These are phyloP conservation scores for Alternaria dauci DNA, from an alignment of 2,329 filamentous ascomycete species.

Conservation along the genomic window DNA sequence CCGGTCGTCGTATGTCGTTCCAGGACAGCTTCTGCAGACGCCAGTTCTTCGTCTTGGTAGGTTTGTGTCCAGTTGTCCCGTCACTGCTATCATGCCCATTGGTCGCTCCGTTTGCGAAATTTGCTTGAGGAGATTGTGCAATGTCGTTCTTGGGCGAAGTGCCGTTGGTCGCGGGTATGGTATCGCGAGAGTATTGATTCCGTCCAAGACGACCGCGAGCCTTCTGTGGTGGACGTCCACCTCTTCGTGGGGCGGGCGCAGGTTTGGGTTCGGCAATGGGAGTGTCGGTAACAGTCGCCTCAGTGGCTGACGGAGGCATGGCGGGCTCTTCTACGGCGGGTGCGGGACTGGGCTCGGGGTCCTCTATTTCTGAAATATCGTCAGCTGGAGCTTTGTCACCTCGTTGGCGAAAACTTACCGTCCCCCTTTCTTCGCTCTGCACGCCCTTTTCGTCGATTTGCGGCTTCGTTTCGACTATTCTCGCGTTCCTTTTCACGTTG, in stretches of 20 bases:
- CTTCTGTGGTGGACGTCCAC: slow-evolving; percentile 47
- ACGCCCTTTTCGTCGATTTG: slow-evolving; percentile 81
- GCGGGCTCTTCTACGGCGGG: slow-evolving; percentile 40
- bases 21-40: slow-evolving; percentile 72
- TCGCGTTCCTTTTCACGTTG: slow-evolving; percentile 74
- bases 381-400: slow-evolving; percentile 29
- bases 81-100: slow-evolving; percentile 61
- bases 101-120: slow-evolving; percentile 41
- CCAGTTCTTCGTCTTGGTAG: slow-evolving; percentile 67
- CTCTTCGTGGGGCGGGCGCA: slow-evolving; percentile 42
- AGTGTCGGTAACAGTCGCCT: slow-evolving; percentile 39
- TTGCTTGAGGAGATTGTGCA: slow-evolving; percentile 44
- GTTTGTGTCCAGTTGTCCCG: slow-evolving; percentile 63
- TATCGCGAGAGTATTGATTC: slow-evolving; percentile 51
- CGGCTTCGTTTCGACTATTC: slow-evolving; percentile 74
- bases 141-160: slow-evolving; percentile 43
- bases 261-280: slow-evolving; percentile 37
- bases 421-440: slow-evolving; percentile 82
- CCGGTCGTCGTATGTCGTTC: slow-evolving; percentile 86
- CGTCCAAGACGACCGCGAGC: slow-evolving; percentile 47
- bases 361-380: slow-evolving; percentile 40
- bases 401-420: slow-evolving; percentile 61
- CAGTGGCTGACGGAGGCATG: slow-evolving; percentile 31
- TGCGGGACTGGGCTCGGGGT: slow-evolving; percentile 33
- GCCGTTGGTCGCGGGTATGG: slow-evolving; percentile 44